A percentile compares a stretch with the other conserved stretches of the same genome.
Conservation (phyloP, 2,329 filamentous ascomycete genomes). For the Phaeosphaeriaceae sp. region DNA sequence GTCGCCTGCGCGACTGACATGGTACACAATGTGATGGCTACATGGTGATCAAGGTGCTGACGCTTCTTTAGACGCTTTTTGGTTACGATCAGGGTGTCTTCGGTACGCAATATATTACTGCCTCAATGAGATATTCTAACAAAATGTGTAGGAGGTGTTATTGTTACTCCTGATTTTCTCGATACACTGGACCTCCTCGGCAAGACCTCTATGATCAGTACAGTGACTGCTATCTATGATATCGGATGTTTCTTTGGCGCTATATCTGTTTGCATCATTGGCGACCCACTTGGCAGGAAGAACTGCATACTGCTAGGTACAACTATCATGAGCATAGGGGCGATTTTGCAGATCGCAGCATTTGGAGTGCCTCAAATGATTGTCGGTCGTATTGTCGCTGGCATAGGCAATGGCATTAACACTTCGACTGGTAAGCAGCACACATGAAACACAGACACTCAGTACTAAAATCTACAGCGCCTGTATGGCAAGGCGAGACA, state of each 20-base stretch:
- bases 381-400: constrained; percentile 55
- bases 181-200: constrained; percentile 54
- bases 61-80: constrained; percentile 47
- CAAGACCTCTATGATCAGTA: constrained; percentile 50
- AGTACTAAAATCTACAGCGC: constrained; percentile 46
- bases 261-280: constrained; percentile 52
- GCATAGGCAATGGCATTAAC: constrained; percentile 60
- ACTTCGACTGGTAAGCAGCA: constrained; percentile 55
- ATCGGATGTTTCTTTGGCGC: constrained; percentile 67
- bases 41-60: too few relatives aligned
- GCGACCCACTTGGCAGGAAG: constrained; percentile 57
- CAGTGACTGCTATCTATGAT: constrained; percentile 64
- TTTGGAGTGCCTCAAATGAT: constrained; percentile 58
- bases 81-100: constrained; percentile 62
- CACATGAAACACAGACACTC: constrained; percentile 1
- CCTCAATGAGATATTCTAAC: not conserved
- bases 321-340: constrained; percentile 57
- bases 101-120: constrained; percentile 32
- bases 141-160: constrained; percentile 53
- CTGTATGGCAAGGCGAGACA: constrained; percentile 62
- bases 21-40: constrained; percentile 6
- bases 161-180: constrained; percentile 62
- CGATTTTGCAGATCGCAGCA: constrained; percentile 55
- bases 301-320: constrained; percentile 57
- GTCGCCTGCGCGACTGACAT: constrained; percentile 40